These are phyloP conservation scores for Alternaria sp. DNA, from an alignment of 2,329 filamentous ascomycete species.

Conservation along the genomic window DNA sequence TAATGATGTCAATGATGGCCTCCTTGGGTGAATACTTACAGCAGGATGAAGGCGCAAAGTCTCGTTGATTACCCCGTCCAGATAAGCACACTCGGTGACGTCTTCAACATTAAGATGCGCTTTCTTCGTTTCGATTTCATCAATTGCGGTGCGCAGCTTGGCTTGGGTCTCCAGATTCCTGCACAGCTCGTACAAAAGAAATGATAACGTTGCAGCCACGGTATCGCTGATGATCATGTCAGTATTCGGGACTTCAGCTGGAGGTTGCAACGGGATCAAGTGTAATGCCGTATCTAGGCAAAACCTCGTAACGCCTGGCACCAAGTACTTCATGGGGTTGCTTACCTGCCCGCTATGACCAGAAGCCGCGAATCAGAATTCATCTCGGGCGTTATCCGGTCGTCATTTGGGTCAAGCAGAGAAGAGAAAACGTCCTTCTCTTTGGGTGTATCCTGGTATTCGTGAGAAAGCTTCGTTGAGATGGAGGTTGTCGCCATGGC, in stretches of 20 bases:
- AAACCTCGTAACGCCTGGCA: neutral
- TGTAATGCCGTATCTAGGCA: neutral
- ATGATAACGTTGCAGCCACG: conserved; percentile 35
- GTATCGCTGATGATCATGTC: conserved; percentile 32
- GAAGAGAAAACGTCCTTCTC: conserved; percentile 38
- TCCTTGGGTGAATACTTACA: conserved; percentile 5
- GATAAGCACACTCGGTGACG: conserved; percentile 30
- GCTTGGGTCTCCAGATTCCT: conserved; percentile 25
- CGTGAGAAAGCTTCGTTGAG: neutral
- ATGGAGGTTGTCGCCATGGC: neutral
- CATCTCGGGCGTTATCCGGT: conserved; percentile 27
- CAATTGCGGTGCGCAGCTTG: conserved; percentile 30
- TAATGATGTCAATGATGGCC: neutral
- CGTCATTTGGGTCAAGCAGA: conserved; percentile 28
- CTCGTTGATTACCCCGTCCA: conserved; percentile 43
- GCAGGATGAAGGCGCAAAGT: conserved; percentile 39
- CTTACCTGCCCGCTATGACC: conserved; percentile 41
- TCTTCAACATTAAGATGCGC: conserved; percentile 35
- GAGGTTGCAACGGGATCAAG: neutral
- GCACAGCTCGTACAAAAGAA: conserved; percentile 40
- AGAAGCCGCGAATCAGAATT: conserved; percentile 37
- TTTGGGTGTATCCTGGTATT: conserved; percentile 24
- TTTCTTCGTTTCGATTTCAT: conserved; percentile 21
- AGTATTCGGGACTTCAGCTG: neutral
- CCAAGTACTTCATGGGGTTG: neutral